Percentiles rank a stretch among this genome's conserved stretches.
Evolutionary conservation across 257 asterid species (phyloP).

Genomic region (Ocimum tenuiflorum): DNA sequence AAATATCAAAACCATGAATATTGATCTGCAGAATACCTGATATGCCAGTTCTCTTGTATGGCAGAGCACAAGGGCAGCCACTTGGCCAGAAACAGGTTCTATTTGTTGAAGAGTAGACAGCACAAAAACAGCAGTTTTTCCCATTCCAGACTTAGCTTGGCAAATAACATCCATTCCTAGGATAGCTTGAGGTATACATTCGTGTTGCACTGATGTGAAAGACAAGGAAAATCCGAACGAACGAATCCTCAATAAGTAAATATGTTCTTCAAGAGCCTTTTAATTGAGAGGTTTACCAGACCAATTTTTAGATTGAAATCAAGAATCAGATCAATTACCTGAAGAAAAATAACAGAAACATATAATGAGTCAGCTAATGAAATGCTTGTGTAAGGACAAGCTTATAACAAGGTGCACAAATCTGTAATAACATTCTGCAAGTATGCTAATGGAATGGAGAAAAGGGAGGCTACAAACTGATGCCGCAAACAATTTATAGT

Average conservation of each 20-base stretch:
- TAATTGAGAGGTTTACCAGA: slow-evolving; percentile 41
- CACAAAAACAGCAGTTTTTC: slow-evolving; percentile 77
- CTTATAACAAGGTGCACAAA: not conserved
- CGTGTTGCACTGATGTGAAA: slow-evolving; percentile 78
- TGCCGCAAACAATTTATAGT: too few relatives aligned
- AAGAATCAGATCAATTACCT: slow-evolving; percentile 23
- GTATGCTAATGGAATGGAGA: too few relatives aligned
- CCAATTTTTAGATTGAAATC: slow-evolving; percentile 30
- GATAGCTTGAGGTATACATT: slow-evolving; percentile 82
- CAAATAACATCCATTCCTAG: slow-evolving; percentile 84
- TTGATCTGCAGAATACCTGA: slow-evolving; percentile 37
- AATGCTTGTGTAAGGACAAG: not conserved
- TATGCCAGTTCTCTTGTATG: slow-evolving; percentile 75
- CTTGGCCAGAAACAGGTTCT: slow-evolving; percentile 72
- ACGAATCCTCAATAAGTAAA: slow-evolving; percentile 44
- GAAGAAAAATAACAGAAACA: slow-evolving; percentile 3
- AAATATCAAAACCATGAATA: not conserved
- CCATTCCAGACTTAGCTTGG: slow-evolving; percentile 89
- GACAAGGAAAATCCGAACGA: slow-evolving; percentile 46
- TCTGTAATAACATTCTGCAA: too few relatives aligned
- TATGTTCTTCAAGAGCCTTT: slow-evolving; percentile 18
- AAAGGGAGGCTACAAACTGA: too few relatives aligned
- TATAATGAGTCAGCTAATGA: not conserved
- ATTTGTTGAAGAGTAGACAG: slow-evolving; percentile 66
- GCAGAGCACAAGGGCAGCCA: slow-evolving; percentile 64